Conservation (phyloP, 106 monocot genomes). For the Apostasia ramifera region DNA sequence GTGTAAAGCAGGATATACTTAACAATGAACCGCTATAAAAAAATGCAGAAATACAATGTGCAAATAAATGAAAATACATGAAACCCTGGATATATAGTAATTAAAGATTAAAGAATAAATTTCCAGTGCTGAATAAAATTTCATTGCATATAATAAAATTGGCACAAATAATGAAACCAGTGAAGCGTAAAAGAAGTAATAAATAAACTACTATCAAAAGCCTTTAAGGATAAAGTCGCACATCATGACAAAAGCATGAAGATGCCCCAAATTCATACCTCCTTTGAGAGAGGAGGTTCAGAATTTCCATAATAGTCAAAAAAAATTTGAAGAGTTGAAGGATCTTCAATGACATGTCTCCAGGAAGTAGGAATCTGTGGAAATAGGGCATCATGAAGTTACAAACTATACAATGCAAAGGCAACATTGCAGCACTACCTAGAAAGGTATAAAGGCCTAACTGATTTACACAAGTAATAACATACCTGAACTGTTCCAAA, state of each 20-base stretch:
- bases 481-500: constrained; percentile 96
- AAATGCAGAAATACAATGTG: no score
- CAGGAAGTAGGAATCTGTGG: constrained; percentile 85
- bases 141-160: not conserved
- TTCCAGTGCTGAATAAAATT: no score
- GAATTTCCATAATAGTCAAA: constrained; percentile 82
- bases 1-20: no score
- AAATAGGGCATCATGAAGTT: constrained; percentile 7
- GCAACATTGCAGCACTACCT: not conserved
- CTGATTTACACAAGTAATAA: constrained; percentile 4
- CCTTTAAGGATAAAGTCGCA: not conserved
- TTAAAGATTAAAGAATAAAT: no score
- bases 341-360: constrained; percentile 75
- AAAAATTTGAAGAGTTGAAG: constrained; percentile 85
- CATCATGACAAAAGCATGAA: not conserved
- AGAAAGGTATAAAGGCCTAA: not conserved
- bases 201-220: not conserved
- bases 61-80: no score
- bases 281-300: constrained; percentile 84
- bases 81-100: no score
- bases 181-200: not conserved
- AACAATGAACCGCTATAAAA: no score
- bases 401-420: not conserved
- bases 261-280: constrained; percentile 32
- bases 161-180: not conserved